These are phyloP conservation scores for Rhytidhysteron rufulum DNA, from an alignment of 2,329 filamentous ascomycete species.

Conservation along the genomic window DNA sequence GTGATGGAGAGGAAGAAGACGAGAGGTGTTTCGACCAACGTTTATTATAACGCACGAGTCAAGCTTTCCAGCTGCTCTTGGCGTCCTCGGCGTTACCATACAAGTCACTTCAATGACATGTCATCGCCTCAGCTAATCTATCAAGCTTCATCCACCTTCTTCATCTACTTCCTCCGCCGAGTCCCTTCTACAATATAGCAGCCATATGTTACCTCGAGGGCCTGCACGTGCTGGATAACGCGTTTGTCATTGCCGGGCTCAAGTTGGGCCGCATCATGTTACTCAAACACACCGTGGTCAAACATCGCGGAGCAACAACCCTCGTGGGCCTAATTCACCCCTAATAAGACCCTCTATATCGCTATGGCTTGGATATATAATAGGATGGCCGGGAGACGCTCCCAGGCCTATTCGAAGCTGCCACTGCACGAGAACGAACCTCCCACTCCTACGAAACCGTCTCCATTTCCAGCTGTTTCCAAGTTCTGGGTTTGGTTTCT, in stretches of 20 bases:
- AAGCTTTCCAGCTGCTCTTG: too few species aligned
- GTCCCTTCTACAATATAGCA: not conserved
- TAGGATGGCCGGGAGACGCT: conserved; percentile 19
- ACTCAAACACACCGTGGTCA: not conserved
- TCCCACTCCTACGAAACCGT: conserved; percentile 12
- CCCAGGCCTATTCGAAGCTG: conserved; percentile 22
- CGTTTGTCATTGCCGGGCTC: not conserved
- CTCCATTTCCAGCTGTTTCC: conserved; percentile 9
- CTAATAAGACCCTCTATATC: not conserved
- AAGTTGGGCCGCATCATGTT: not conserved
- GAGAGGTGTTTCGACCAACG: too few species aligned
- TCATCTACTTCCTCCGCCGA: not conserved
- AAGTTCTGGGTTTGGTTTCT: conserved; percentile 11
- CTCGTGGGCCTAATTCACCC: not conserved
- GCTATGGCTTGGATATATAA: conserved; percentile 21
- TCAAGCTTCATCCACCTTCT: too few species aligned
- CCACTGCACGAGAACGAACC: conserved; percentile 29
- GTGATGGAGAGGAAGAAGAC: too few species aligned
- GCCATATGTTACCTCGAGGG: too few species aligned
- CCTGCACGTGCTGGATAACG: not conserved
- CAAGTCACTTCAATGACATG: too few species aligned
- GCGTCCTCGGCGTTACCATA: too few species aligned
- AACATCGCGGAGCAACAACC: not conserved
- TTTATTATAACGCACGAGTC: too few species aligned
- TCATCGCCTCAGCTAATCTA: too few species aligned